Percentiles rank a stretch among this genome's conserved stretches.
These are phyloP conservation scores for Metschnikowia chrysomelidarum DNA, from an alignment of 805 yeast species.

Conservation along the genomic window DNA sequence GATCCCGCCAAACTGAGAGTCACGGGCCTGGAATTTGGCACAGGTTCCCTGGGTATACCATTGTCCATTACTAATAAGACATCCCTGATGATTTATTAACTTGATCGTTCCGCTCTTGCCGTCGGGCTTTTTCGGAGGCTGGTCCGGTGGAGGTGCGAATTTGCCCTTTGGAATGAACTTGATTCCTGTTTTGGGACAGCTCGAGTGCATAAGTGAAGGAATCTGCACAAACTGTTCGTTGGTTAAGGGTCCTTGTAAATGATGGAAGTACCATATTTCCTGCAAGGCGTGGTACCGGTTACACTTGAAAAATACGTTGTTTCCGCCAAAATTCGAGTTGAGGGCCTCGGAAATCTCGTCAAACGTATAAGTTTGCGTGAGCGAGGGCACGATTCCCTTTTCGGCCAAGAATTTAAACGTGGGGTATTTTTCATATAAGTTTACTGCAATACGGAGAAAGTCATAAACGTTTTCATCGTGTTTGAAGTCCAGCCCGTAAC, in stretches of 20 bases:
- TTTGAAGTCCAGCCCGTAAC: constrained; percentile 29
- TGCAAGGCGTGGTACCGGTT: constrained; percentile 21
- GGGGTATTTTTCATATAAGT: constrained; percentile 33
- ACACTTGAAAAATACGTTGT: constrained; percentile 39
- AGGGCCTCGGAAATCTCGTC: constrained; percentile 34
- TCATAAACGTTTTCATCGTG: constrained; percentile 29
- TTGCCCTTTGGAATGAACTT: constrained; percentile 68
- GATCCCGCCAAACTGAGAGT: constrained; percentile 72
- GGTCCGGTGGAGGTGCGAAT: constrained; percentile 14
- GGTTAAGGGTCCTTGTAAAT: constrained; percentile 24
- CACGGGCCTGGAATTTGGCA: constrained; percentile 62
- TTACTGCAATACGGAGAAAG: constrained; percentile 30
- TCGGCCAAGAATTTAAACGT: constrained; percentile 35
- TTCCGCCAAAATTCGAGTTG: constrained; percentile 29
- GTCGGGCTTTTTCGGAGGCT: constrained; percentile 16
- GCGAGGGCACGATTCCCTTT: constrained; percentile 38
- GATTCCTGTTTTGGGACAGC: constrained; percentile 72
- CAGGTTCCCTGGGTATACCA: constrained; percentile 85
- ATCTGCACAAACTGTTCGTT: constrained; percentile 48
- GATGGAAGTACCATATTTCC: constrained; percentile 29
- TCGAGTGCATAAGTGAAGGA: constrained; percentile 52
- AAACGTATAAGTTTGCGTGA: constrained; percentile 31
- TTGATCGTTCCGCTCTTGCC: constrained; percentile 37
- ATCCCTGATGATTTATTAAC: constrained; percentile 57
- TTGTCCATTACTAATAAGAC: constrained; percentile 81